These are phyloP conservation scores for Boletellus sp. DNA, from an alignment of 768 basidiomycete species.

Conservation along the genomic window DNA sequence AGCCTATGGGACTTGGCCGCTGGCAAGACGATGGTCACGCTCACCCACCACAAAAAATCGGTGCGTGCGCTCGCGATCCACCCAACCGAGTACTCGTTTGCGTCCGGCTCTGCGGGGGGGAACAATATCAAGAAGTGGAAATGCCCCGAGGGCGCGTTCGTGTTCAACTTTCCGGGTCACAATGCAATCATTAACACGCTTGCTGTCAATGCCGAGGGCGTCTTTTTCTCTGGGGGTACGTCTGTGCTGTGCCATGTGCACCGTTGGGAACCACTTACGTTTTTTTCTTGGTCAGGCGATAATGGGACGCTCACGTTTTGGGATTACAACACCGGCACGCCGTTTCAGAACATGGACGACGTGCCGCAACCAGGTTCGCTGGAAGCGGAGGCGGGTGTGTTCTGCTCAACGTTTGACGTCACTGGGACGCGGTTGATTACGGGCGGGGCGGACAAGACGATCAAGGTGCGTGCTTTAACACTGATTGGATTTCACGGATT, in stretches of 20 bases:
- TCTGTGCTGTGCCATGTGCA: background rate
- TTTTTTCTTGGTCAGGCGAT: conserved; percentile 52
- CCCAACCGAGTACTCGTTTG: conserved; percentile 95
- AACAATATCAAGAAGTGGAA: conserved; percentile 99
- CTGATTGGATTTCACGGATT: background rate
- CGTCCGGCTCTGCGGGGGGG: conserved; percentile 93
- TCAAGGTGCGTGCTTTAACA: conserved; percentile 63
- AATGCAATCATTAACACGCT: conserved; percentile 97
- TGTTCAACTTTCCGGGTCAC: conserved; percentile 95
- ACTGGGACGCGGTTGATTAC: conserved; percentile 94
- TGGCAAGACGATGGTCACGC: conserved; percentile 91
- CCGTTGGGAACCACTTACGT: background rate
- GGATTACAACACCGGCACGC: conserved; percentile 93
- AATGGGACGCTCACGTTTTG: conserved; percentile 90
- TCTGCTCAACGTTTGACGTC: conserved; percentile 95
- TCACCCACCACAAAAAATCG: conserved; percentile 99
- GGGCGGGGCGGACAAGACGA: conserved; percentile 97
- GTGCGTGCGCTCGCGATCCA: conserved; percentile 93
- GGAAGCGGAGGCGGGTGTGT: conserved; percentile 94
- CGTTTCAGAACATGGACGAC: conserved; percentile 93
- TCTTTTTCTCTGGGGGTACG: conserved; percentile 94
- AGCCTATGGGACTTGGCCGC: conserved; percentile 98
- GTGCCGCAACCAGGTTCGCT: conserved; percentile 96
- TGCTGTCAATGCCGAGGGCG: conserved; percentile 91
- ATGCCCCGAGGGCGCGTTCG: conserved; percentile 93